These are phyloP conservation scores for Cercis canadensis DNA, from an alignment of 306 rosid species.

Conservation along the genomic window DNA sequence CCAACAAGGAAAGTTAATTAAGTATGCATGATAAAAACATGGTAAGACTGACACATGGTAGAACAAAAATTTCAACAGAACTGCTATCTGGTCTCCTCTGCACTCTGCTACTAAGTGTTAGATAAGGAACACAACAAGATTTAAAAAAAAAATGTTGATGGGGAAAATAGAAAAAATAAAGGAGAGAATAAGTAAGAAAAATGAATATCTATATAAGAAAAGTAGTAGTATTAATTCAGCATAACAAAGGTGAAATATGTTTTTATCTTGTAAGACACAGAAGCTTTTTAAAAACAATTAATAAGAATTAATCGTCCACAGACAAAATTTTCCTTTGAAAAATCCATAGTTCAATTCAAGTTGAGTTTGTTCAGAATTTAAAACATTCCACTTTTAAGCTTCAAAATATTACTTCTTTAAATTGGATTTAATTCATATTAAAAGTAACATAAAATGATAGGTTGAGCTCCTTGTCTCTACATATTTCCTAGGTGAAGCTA, in stretches of 20 bases:
- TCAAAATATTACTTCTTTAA: not conserved
- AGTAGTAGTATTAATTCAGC: constrained; percentile 1
- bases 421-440: not conserved
- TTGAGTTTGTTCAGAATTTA: not conserved
- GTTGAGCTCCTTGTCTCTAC: not conserved
- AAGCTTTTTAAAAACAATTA: not conserved
- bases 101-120: not conserved
- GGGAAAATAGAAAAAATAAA: not conserved
- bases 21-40: too few species aligned
- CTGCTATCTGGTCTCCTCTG: constrained; percentile 1
- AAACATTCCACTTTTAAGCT: not conserved
- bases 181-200: not conserved
- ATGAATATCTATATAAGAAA: not conserved
- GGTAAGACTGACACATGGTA: not conserved
- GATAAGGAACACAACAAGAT: constrained; percentile 1
- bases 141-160: not conserved
- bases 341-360: not conserved
- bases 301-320: not conserved
- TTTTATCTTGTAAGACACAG: too few species aligned
- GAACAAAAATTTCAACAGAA: not conserved
- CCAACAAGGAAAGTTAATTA: too few species aligned
- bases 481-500: not conserved
- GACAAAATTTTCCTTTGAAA: too few species aligned
- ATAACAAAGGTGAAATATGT: not conserved
- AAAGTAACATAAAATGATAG: not conserved